Base-by-base conservation (phyloP, 257 asterid genomes). In the Solanum habrochaites region DNA sequence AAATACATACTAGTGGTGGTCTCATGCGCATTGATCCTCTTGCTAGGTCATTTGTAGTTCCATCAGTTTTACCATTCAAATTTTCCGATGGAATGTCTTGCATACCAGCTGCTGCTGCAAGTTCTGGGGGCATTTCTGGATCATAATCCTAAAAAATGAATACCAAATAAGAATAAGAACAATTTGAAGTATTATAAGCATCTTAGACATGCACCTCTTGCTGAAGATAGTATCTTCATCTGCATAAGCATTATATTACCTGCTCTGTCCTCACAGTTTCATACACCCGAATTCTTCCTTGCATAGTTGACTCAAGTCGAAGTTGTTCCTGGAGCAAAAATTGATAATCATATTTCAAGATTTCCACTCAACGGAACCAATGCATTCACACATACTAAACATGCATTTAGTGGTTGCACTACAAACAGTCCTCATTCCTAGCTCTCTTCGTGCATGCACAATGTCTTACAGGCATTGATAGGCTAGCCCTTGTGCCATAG, bases 81-180 rank as follows among this genome's bases (percentile, higher is more conserved):
- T 83, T 90, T 86, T 93, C 97, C 75, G 97, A 90, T 75, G 93
- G 88, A 92, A 82, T 83, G 70, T 94, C 98, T 86, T 93, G 97
- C 86, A 90, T 90, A 58, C 95, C 98, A 81, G 95, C 96, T 70
- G 96, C 99, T 60, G 98, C 99, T 47, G 99, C 99, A 52, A 97
- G 99, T 94, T 97, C 99, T 29, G 99, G 99, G 31, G 99, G 99
- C 88, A 97, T 98, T 90, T 97, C 99, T 21, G 98, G 99, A 91
- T 97, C 99, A 90, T 93, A 96, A 87, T 94, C 99, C 99, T 97
- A 87, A 88, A 85, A 89, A 85, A 89, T 73, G 86, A 70, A 89
- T 66, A 90, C 58, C 47, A 25, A 42, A 60, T 15, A 64, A 85
- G 89, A 83, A 85, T 86, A 60, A 56, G 14, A 67, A 87, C 18